phyloP scores from a whole-genome alignment of 108 stramenopile species.

The Pseudonitzschia multistriata region DNA sequence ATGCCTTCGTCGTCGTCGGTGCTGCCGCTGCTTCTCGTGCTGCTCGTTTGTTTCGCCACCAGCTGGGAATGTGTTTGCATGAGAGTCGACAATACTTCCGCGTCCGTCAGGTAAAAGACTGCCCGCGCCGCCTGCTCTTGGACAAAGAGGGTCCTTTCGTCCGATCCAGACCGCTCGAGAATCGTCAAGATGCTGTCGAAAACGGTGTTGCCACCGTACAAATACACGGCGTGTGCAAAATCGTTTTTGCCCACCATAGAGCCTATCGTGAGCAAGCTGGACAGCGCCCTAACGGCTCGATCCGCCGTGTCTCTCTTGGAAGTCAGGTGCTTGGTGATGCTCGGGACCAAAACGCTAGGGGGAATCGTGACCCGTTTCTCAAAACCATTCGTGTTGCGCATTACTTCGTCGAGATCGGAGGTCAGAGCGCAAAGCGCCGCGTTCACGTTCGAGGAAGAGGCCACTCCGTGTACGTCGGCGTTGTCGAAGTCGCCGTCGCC shows the following conservation, averaged over 20 bases:
- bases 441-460: slow-evolving; percentile 51
- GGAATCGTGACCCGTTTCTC: slow-evolving; percentile 57
- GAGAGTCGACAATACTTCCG: slow-evolving; percentile 32
- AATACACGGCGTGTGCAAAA: slow-evolving; percentile 39
- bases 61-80: slow-evolving; percentile 14
- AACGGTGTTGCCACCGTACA: slow-evolving; percentile 31
- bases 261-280: slow-evolving; percentile 58
- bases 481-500: slow-evolving; percentile 28
- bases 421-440: slow-evolving; percentile 69
- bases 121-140: slow-evolving; percentile 73
- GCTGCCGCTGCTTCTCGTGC: slow-evolving; percentile 15
- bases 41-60: slow-evolving; percentile 5
- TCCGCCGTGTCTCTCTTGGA: slow-evolving; percentile 47
- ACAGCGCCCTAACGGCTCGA: slow-evolving; percentile 64
- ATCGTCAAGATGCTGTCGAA: slow-evolving; percentile 57
- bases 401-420: slow-evolving; percentile 59
- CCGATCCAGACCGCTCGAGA: slow-evolving; percentile 72
- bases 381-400: slow-evolving; percentile 43
- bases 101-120: slow-evolving; percentile 79
- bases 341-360: slow-evolving; percentile 53
- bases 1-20: slow-evolving; percentile 18
- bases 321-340: slow-evolving; percentile 61
- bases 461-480: too few relatives aligned
- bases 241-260: slow-evolving; percentile 51
- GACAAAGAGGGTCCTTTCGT: slow-evolving; percentile 61